Base-by-base conservation (phyloP, 768 basidiomycete species). In the Krasilnikovozyma curviuscula region DNA sequence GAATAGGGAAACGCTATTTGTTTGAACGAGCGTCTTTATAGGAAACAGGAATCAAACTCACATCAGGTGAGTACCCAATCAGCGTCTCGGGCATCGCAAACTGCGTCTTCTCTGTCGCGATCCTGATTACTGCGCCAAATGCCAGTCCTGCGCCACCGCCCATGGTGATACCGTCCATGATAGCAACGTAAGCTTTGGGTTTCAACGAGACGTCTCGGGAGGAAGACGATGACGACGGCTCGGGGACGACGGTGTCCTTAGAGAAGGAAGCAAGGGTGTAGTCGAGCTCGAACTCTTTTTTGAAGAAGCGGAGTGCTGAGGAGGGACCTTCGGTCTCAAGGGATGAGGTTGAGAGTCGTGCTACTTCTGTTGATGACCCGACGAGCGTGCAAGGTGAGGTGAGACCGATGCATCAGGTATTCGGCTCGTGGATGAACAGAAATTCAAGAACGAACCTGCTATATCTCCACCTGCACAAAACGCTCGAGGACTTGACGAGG, bases 1-100 rank as follows among this genome's bases (percentile, higher is more conserved):
- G n/a, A n/a, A n/a, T n/a, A n/a, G n/a, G n/a, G n/a, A n/a, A n/a
- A n/a, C n/a, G n/a, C n/a, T n/a, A n/a, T n/a, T n/a, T n/a, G n/a
- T n/a, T n/a, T n/a, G n/a, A n/a, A n/a, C n/a, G n/a, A n/a, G n/a
- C n/a, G n/a, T n/a, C n/a, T n/a, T n/a, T n/a, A n/a, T n/a, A n/a
- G n/a, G n/a, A n/a, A n/a, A n/a, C n/a, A n/a, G n/a, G n/a, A n/a
- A n/a, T n/a, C n/a, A n/a, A n/a, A n/a, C n/a, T n/a, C n/a, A n/a
- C 50, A 34, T 37, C 40, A 18, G 31, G 45, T 54, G 68, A 76
- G 61, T 83, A 85, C 37, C 81, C 82, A 57, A 88, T 86, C 58
- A 81, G 82, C 12, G 83, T 86, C 68, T 98, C 93, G 14, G 93
- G 93, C 93, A 97, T 97, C 6, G 86, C 80, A 62, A 95, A 83